These are phyloP conservation scores for Amylostereum chailletii DNA, from an alignment of 1,284 basidiomycete genomes.

Conservation along the genomic window DNA sequence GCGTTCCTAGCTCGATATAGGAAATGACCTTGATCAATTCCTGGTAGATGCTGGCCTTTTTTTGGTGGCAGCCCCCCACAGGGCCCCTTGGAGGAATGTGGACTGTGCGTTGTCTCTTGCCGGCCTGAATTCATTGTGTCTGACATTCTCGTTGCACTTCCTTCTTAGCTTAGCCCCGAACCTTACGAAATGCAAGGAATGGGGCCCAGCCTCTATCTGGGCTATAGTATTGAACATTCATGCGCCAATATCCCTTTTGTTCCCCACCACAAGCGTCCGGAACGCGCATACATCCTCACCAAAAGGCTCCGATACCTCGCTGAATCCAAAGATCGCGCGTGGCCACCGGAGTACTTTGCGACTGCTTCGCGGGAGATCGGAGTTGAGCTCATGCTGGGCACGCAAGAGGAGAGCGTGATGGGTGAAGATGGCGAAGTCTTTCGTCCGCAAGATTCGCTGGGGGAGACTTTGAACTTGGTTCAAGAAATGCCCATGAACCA, in stretches of 20 bases:
- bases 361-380: background rate
- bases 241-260: background rate
- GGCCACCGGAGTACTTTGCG: background rate
- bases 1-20: background rate
- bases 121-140: background rate
- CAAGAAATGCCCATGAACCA: background rate
- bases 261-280: background rate
- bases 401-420: background rate
- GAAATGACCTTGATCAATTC: background rate
- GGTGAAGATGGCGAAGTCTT: background rate
- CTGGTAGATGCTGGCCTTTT: background rate
- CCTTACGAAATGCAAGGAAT: background rate
- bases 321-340: background rate
- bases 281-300: background rate
- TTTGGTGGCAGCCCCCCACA: background rate
- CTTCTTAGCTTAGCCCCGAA: background rate
- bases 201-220: background rate
- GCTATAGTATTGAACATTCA: background rate
- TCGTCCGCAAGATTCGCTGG: background rate
- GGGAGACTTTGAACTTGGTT: background rate
- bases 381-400: background rate
- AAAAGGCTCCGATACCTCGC: background rate
- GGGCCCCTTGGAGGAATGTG: background rate
- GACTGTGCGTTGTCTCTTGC: background rate
- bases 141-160: background rate